These are phyloP conservation scores for Inonotus obliquus DNA, from an alignment of 1,284 basidiomycete genomes.

Conservation along the genomic window DNA sequence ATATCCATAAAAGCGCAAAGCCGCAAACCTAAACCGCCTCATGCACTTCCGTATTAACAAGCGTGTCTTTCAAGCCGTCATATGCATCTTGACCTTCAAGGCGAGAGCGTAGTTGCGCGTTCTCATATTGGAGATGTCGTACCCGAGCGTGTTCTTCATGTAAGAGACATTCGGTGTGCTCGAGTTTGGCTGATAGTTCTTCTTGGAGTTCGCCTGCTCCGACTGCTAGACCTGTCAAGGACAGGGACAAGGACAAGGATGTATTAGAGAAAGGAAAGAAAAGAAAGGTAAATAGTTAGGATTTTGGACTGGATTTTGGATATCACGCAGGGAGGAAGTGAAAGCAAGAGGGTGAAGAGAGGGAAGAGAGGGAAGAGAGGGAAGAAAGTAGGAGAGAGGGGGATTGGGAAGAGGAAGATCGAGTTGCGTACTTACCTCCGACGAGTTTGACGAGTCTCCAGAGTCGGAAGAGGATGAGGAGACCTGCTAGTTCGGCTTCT, in stretches of 20 bases:
- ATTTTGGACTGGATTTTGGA: neutral
- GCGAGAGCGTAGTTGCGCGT: constrained; percentile 33
- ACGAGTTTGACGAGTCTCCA: constrained; percentile 78
- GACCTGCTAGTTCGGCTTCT: constrained; percentile 61
- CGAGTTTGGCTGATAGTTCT: constrained; percentile 43
- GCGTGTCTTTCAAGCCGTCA: too few relatives aligned
- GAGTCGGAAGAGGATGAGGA: constrained; percentile 68
- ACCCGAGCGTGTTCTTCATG: constrained; percentile 37
- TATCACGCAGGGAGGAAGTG: neutral
- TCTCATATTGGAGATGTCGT: constrained; percentile 33
- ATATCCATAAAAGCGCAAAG: too few relatives aligned
- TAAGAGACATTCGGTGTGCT: constrained; percentile 43
- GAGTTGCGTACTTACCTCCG: constrained; percentile 56
- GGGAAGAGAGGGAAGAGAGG: too few relatives aligned
- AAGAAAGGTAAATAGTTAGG: neutral
- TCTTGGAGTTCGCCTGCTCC: constrained; percentile 69
- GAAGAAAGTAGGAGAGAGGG: neutral
- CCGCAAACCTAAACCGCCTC: too few relatives aligned
- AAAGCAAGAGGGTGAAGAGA: neutral
- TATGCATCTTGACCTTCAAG: constrained; percentile 22
- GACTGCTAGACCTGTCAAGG: constrained; percentile 59
- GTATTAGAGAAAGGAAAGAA: too few relatives aligned
- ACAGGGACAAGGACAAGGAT: too few relatives aligned
- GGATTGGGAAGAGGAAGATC: neutral
- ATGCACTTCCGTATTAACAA: too few relatives aligned